Conservation (phyloP, 208 protist species). For the Trypanosoma boissoni region DNA sequence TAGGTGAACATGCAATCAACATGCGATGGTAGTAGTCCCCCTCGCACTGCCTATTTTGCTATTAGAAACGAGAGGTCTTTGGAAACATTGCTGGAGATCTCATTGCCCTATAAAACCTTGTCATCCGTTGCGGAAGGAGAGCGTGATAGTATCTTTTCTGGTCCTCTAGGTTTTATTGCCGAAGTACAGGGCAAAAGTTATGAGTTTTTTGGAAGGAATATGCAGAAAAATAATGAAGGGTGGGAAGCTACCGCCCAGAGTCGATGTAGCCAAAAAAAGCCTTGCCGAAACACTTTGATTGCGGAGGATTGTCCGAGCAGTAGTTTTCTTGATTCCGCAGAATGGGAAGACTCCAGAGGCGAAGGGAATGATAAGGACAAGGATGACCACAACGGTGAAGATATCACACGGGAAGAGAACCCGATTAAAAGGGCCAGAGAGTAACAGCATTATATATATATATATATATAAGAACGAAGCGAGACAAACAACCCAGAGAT, state of each 20-base stretch:
- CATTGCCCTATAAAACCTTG: no score
- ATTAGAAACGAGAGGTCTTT: constrained; percentile 24
- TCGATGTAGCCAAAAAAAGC: not conserved
- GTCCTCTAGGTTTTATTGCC: constrained; percentile 44
- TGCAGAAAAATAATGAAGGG: constrained; percentile 24
- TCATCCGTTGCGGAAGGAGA: no score
- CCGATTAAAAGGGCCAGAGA: not conserved
- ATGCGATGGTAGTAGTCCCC: not conserved
- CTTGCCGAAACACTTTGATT: constrained; percentile 16
- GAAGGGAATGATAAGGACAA: constrained; percentile 8
- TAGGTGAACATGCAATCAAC: not conserved
- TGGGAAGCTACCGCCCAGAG: not conserved
- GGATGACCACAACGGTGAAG: constrained; percentile 6
- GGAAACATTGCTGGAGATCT: constrained; percentile 29
- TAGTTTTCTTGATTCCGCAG: constrained; percentile 18
- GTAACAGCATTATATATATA: not conserved
- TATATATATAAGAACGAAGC: no score
- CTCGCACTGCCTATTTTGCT: constrained; percentile 2
- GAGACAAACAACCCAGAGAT: no score
- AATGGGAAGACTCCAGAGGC: constrained; percentile 19
- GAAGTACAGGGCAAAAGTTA: constrained; percentile 58
- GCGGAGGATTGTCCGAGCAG: constrained; percentile 6
- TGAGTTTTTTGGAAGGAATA: constrained; percentile 51
- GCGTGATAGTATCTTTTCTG: constrained; percentile 29
- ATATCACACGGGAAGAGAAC: not conserved